These are phyloP conservation scores for Penicillium nordicum DNA, from an alignment of 2,329 filamentous ascomycete genomes.

Conservation along the genomic window DNA sequence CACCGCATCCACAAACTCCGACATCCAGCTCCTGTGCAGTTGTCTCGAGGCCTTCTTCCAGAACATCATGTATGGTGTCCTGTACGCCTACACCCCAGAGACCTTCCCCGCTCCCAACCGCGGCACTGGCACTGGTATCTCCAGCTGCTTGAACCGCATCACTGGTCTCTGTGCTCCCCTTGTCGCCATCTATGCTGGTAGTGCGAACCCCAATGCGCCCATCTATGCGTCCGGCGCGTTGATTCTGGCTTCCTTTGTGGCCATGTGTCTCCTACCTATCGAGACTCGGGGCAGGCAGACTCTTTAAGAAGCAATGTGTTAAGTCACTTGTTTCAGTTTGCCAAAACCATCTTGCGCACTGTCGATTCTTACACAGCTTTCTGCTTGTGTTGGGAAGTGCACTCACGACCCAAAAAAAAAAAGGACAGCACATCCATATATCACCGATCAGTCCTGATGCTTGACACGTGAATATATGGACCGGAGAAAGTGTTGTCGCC, in stretches of 20 bases:
- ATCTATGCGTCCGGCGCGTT: constrained; percentile 46
- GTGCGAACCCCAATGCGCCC: constrained; percentile 40
- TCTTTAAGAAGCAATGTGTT: constrained; percentile 23
- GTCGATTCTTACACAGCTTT: neutral
- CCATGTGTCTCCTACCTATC: constrained; percentile 46
- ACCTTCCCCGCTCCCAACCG: constrained; percentile 56
- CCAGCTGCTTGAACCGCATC: constrained; percentile 46
- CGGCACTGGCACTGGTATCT: constrained; percentile 53
- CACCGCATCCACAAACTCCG: constrained; percentile 47
- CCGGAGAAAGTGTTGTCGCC: neutral
- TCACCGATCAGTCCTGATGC: neutral
- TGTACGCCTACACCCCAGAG: constrained; percentile 59
- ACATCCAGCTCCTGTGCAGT: constrained; percentile 51
- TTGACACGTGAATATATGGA: neutral
- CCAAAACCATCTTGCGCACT: neutral
- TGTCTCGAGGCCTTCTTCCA: constrained; percentile 57
- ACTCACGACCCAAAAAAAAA: no score
- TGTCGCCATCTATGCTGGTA: constrained; percentile 43
- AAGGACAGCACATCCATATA: neutral
- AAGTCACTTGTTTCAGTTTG: neutral
- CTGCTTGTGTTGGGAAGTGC: neutral
- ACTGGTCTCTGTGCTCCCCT: constrained; percentile 45
- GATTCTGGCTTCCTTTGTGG: constrained; percentile 45
- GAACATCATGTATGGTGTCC: constrained; percentile 56
- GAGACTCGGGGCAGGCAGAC: constrained; percentile 46